Base-by-base conservation (phyloP, 2,329 filamentous ascomycete genomes). In the Alternaria dauci region DNA sequence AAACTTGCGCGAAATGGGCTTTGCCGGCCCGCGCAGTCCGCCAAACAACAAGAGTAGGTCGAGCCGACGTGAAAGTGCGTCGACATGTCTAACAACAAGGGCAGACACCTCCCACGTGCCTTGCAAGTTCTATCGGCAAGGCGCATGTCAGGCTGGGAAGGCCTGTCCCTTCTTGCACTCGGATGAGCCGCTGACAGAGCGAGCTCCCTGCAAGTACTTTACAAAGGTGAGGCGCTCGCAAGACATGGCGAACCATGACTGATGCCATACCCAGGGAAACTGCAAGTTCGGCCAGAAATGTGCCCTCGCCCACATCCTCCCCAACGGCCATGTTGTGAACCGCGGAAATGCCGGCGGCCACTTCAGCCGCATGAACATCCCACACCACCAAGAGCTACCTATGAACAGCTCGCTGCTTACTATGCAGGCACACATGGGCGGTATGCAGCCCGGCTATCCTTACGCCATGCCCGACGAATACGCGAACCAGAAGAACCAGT, bases 231-330 rank as follows among this genome's bases (percentile, higher is more conserved):
- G 70, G 30, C 28, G n/a, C 14, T 5, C 38, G 14, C 18, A 30
- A 38, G 46, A 25, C 1, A 47, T 25, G 11, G 26, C 20, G 32
- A n/a, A 18, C n/a, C 7, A 20, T 41, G 0, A 14, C 47, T 58
- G 18, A 58, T 16, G 3, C 1, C 12, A 54, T n/a, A 39, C 12
- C 52, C 54, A 97, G 93, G 95, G 95, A 69, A 97, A 97, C 81
- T 99, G 95, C 88, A 98, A 98, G 80, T 99, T 98, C 78, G 95
- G 95, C 64, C 91, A 93, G 66, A 98, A 98, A 81, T 99, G 95
- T 84, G 94, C 94, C 75, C 92, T 98, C 76, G 92, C 96, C 67
- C 95, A 99, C 80, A 91, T 98, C 73, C 89, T 97, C 50, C 93
- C 94, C 70, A 94, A 98, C 79, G 95, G 95, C 61, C 89, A 93